Conservation (phyloP, 1,139 yeast species). For the Pichia sp. region DNA sequence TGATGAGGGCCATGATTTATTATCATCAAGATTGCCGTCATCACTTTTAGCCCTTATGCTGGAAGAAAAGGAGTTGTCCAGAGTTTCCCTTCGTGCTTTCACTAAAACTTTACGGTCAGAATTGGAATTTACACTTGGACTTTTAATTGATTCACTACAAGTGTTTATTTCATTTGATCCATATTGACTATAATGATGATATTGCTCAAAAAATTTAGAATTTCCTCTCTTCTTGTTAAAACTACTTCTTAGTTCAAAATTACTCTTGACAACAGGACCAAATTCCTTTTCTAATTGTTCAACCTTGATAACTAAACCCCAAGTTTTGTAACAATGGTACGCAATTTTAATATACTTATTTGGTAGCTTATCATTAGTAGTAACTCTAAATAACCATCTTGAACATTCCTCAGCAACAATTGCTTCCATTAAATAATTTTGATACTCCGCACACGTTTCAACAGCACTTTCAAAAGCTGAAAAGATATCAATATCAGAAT, state of each 20-base stretch:
- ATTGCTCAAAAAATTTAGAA: not conserved
- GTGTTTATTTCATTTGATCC: not conserved
- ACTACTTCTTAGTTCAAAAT: constrained; percentile 1
- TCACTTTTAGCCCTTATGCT: not conserved
- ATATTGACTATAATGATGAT: not conserved
- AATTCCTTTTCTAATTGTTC: constrained; percentile 16
- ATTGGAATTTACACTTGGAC: not conserved
- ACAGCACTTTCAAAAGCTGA: constrained; percentile 45
- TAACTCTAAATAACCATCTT: constrained; percentile 36
- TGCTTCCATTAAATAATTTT: constrained; percentile 38
- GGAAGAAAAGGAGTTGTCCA: not conserved
- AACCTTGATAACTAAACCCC: constrained; percentile 32
- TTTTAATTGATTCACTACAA: not conserved
- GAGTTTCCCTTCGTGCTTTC: not conserved
- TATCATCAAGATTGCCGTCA: not conserved
- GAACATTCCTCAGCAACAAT: constrained; percentile 42
- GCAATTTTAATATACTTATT: constrained; percentile 28
- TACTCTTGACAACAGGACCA: constrained; percentile 2
- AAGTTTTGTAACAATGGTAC: constrained; percentile 26
- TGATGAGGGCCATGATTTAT: not conserved
- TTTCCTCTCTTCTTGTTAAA: not conserved
- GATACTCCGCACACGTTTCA: constrained; percentile 32
- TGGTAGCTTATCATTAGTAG: constrained; percentile 24
- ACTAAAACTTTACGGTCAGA: not conserved
- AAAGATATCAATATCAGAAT: constrained; percentile 34